A percentile compares a stretch with the other conserved stretches of the same genome.
These are phyloP conservation scores for Heliophila coronopifolia DNA, from an alignment of 441 rosid species.

Conservation along the genomic window DNA sequence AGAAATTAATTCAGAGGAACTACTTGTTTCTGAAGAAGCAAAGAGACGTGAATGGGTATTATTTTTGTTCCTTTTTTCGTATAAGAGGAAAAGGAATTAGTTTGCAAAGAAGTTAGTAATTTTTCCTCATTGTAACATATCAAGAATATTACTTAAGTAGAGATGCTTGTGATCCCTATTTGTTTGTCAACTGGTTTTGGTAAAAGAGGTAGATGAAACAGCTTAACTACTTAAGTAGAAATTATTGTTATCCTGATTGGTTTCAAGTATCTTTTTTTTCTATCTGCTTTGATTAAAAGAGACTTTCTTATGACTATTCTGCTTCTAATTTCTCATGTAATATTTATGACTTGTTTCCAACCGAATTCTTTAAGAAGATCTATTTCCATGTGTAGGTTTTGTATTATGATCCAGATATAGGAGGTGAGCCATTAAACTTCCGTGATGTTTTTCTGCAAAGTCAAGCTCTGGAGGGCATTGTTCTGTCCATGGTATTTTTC, in stretches of 20 bases:
- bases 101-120: neutral
- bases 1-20: constrained; percentile 38
- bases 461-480: constrained; percentile 93
- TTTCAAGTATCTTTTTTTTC: neutral
- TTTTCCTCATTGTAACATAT: neutral
- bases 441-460: constrained; percentile 90
- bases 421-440: constrained; percentile 76
- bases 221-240: no score
- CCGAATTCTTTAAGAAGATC: constrained; percentile 2
- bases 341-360: neutral
- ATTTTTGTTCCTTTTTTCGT: neutral
- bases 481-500: constrained; percentile 70
- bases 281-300: neutral
- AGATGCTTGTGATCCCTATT: constrained; percentile 2
- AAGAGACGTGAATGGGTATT: constrained; percentile 53
- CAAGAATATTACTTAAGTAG: neutral
- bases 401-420: constrained; percentile 79
- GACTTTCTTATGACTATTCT: neutral
- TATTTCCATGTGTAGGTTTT: constrained; percentile 49
- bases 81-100: constrained; percentile 5
- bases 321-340: neutral
- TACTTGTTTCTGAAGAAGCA: constrained; percentile 44
- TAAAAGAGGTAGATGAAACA: neutral
- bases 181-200: neutral
- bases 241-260: neutral